Base-by-base conservation (phyloP, 2,329 filamentous ascomycete genomes). In the Colletotrichum sp. region DNA sequence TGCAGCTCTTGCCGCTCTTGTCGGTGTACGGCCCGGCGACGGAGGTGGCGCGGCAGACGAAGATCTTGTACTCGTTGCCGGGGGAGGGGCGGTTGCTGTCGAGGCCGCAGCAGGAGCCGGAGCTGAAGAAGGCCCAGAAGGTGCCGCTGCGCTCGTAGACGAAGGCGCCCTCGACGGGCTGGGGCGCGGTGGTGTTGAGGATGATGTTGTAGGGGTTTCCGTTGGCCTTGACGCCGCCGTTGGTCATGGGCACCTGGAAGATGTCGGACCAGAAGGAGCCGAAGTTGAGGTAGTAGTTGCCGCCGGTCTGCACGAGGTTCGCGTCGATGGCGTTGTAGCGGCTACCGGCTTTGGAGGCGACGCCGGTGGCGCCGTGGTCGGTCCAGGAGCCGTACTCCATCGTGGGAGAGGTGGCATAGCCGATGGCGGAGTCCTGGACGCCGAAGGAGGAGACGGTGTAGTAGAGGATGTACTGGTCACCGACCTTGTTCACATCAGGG, bases 231-330 rank as follows among this genome's bases (percentile, higher is more conserved):
- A 81, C 84, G 9, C 82, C 81, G 3, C 81, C 79, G 36, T 81
- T 81, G 43, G 79, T 81, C 82, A 94, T 88, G 43, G 85, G 81
- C 2, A 91, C 90, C 80, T 92, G 90, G 84, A 91, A 93, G 74
- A 95, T 87, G 80, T 92, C 90, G 8, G 85, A 82, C 92, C 92
- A 95, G 87, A 94, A 95, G 14, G 91, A 93, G 28, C 93, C 93
- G 77, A 94, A 95, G 75, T 87, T 91, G 81, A 93, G 83, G 73
- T 88, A 87, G 78, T 88, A 89, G 4, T 78, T 78, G 16, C 74
- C 82, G 10, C 82, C 83, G 4, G 83, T 85, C 13, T 85, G 80
- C 75, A 92, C 82, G 4, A 92, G 81, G 77, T 90, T 91, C 4
- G 86, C 83, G 79, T 93, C 94, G 79, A 95, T 92, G 59, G 90